A percentile compares a stretch with the other conserved stretches of the same genome.
Conservation (phyloP, 1,284 basidiomycete genomes). For the Papiliotrema laurentii region DNA sequence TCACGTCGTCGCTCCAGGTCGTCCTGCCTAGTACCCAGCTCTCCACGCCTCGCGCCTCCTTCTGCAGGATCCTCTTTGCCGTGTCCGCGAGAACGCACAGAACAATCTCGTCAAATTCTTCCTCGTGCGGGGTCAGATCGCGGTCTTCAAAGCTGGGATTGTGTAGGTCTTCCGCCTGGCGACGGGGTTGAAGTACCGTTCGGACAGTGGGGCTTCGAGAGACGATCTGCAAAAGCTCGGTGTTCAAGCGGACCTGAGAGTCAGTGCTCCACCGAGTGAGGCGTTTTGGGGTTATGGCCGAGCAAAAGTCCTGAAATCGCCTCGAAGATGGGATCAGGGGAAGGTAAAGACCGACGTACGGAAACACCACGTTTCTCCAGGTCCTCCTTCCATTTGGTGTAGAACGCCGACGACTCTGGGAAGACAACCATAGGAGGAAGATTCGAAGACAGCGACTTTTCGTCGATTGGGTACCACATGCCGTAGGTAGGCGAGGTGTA, state of each 20-base stretch:
- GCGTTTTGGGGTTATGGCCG: too few relatives aligned
- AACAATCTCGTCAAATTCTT: constrained; percentile 61
- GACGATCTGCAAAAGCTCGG: constrained; percentile 40
- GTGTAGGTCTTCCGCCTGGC: constrained; percentile 40
- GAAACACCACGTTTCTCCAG: constrained; percentile 44
- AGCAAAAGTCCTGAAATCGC: too few relatives aligned
- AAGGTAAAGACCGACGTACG: constrained; percentile 17
- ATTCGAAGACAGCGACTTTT: constrained; percentile 43
- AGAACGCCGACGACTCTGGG: constrained; percentile 46
- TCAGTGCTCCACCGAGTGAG: too few relatives aligned
- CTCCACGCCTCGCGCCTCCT: constrained; percentile 58
- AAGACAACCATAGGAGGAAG: constrained; percentile 51
- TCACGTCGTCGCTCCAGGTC: constrained; percentile 49
- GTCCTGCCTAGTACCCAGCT: constrained; percentile 58
- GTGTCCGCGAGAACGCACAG: constrained; percentile 59
- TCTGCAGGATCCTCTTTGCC: constrained; percentile 56
- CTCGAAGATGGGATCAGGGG: too few relatives aligned
- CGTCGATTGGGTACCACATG: constrained; percentile 49
- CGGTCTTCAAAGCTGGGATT: constrained; percentile 40
- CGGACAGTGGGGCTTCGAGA: constrained; percentile 38
- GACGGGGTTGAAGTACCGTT: constrained; percentile 33
- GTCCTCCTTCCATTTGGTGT: constrained; percentile 44
- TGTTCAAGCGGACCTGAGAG: constrained; percentile 42
- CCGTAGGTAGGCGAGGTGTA: constrained; percentile 50
- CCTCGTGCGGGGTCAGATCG: constrained; percentile 44